Conservation (phyloP, 495 filamentous ascomycete genomes). For the Collariella sp. region DNA sequence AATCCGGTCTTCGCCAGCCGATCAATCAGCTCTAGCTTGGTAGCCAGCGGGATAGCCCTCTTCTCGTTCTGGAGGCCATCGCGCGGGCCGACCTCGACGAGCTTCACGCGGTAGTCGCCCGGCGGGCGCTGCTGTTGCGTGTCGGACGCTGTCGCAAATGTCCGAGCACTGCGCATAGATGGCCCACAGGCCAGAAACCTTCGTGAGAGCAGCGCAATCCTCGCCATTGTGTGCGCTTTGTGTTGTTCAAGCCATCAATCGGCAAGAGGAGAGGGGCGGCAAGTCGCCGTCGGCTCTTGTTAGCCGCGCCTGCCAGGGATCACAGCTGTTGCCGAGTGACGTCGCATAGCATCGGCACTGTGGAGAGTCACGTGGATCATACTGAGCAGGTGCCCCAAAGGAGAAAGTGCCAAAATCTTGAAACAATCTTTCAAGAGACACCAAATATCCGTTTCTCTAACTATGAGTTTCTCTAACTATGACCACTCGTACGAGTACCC, state of each 20-base stretch:
- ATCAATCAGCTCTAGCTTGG: slow-evolving; percentile 78
- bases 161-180: slow-evolving; percentile 5
- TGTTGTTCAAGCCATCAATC: slow-evolving; percentile 14
- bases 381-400: no score
- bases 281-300: neutral
- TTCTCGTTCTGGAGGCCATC: slow-evolving; percentile 98
- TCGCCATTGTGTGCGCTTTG: slow-evolving; percentile 15
- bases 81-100: slow-evolving; percentile 89
- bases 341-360: slow-evolving; percentile 24
- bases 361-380: neutral
- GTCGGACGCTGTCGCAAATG: slow-evolving; percentile 35
- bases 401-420: no score
- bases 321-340: slow-evolving; percentile 9
- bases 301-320: neutral
- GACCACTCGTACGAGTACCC: no score
- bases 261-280: neutral
- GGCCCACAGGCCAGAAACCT: no score
- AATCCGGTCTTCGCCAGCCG: slow-evolving; percentile 78
- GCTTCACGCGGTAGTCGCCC: slow-evolving; percentile 46
- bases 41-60: slow-evolving; percentile 64
- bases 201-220: slow-evolving; percentile 9
- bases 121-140: slow-evolving; percentile 18
- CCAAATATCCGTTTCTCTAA: no score
- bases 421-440: no score
- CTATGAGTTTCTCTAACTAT: no score